Percentiles rank a stretch among this genome's conserved stretches.
These are phyloP conservation scores for Yamadazyma sp. DNA, from an alignment of 805 yeast species.

Conservation along the genomic window DNA sequence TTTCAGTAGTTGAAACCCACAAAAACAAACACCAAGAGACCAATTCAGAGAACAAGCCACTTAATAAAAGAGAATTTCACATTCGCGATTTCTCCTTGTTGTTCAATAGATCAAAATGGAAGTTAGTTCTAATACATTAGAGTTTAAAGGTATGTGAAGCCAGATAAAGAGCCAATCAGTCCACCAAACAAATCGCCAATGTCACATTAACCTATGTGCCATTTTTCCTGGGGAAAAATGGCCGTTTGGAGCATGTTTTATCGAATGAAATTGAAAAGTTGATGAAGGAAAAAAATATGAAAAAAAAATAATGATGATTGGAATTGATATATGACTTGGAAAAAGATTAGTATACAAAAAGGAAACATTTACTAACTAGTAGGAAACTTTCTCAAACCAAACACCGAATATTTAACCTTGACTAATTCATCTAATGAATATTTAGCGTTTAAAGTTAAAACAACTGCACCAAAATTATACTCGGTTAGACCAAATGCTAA, in stretches of 20 bases:
- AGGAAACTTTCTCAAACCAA: constrained; percentile 76
- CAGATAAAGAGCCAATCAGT: no score
- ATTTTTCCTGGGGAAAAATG: no score
- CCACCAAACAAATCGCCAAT: background rate
- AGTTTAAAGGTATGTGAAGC: constrained; percentile 69
- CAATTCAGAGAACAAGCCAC: no score
- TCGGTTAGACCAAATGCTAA: constrained; percentile 97
- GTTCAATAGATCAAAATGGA: constrained; percentile 51
- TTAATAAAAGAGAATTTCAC: constrained; percentile 8
- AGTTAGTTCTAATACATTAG: constrained; percentile 69
- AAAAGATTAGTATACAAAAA: no score
- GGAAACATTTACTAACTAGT: constrained; percentile 9
- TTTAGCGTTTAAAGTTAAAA: constrained; percentile 91
- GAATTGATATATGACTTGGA: no score
- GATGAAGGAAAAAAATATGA: no score
- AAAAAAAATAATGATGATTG: background rate
- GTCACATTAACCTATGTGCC: no score
- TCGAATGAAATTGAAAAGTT: background rate
- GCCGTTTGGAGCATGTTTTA: background rate
- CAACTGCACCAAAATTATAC: constrained; percentile 94
- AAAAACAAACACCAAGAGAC: no score
- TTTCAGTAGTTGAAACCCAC: no score
- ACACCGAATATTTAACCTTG: constrained; percentile 59
- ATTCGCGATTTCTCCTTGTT: no score
- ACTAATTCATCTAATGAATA: constrained; percentile 55